Evolutionary conservation across 352 stramenopile genomes (phyloP).

Genomic region (Globisporangium irregulare): DNA sequence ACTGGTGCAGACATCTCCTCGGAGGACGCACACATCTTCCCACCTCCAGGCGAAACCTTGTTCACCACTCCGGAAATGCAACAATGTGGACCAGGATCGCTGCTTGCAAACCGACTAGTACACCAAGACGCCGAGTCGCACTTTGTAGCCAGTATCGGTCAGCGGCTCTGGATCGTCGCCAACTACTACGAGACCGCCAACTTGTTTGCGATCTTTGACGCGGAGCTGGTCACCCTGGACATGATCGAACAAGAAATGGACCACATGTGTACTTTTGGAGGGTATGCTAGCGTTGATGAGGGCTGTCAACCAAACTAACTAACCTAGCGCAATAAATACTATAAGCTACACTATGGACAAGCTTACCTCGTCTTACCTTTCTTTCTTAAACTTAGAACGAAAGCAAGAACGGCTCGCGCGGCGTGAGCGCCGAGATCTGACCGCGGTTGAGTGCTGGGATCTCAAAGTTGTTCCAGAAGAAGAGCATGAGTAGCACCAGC

Average conservation of each 20-base stretch:
- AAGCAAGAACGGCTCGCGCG: conserved; percentile 15
- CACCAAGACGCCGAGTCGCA: conserved; percentile 40
- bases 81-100: not conserved
- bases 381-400: not conserved
- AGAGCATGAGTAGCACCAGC: conserved; percentile 55
- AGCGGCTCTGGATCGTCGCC: conserved; percentile 38
- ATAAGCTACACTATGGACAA: too few relatives aligned
- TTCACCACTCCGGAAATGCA: not conserved
- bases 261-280: conserved; percentile 27
- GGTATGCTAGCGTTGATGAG: conserved; percentile 1
- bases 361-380: not conserved
- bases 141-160: conserved; percentile 13
- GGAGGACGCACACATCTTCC: conserved; percentile 46
- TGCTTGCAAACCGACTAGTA: conserved; percentile 17
- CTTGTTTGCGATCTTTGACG: conserved; percentile 39
- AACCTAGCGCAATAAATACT: conserved; percentile 7
- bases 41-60: conserved; percentile 13
- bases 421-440: conserved; percentile 29
- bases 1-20: conserved; percentile 39
- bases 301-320: not conserved
- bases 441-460: conserved; percentile 51
- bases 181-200: conserved; percentile 46
- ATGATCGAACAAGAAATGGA: conserved; percentile 46
- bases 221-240: conserved; percentile 23
- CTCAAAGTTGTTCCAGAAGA: conserved; percentile 74